Evolutionary conservation across 208 protist genomes (phyloP), one percentile per base, ranked within the genome.

Genomic region (Lotmaria passim): DNA sequence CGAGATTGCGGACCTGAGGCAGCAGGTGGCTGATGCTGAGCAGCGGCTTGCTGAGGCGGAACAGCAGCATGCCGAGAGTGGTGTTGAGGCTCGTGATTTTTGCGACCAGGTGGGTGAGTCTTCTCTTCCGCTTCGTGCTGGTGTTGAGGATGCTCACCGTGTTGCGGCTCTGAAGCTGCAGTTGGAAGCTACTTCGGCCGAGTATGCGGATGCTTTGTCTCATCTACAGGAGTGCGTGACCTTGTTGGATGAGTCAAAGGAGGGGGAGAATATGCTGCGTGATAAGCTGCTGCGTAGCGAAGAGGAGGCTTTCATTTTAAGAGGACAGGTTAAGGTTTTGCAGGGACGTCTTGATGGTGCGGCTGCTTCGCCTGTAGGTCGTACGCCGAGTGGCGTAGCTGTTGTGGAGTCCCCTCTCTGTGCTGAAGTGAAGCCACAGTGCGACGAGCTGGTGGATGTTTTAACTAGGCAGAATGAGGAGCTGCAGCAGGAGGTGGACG

Each of bases 161-260:
- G 34, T 69, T 59, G 62, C n/a, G 24, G 31, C 38, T 7, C 36
- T 92, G 21, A 73, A 83, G 58, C 59, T 69, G 8, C 79, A 88
- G 30, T 60, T 89, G 23, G 78, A 82, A 19, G 69, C 63, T 23
- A 66, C 66, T 31, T 70, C 76, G 0, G 46, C 67, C 0, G 83
- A 89, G 66, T 83, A 78, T 47, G 83, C 81, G 1, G 79, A 89
- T 15, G 83, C 75, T 0, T 56, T 89, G 30, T 78, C 79, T 51
- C 46, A 80, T 36, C 58, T 93, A 8, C 84, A 90, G 59, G 84
- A 93, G 41, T 90, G 87, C 74, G 80, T 90, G 7, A 23, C 24
- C 5, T 51, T 90, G n/a, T 55, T 90, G 31, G 85, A 91, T 47
- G 76, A 53, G 15, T 74, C 85, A 12, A 75, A 85, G 0, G 72